Conservation (phyloP, 495 filamentous ascomycete genomes). For the Tuber calosporum region DNA sequence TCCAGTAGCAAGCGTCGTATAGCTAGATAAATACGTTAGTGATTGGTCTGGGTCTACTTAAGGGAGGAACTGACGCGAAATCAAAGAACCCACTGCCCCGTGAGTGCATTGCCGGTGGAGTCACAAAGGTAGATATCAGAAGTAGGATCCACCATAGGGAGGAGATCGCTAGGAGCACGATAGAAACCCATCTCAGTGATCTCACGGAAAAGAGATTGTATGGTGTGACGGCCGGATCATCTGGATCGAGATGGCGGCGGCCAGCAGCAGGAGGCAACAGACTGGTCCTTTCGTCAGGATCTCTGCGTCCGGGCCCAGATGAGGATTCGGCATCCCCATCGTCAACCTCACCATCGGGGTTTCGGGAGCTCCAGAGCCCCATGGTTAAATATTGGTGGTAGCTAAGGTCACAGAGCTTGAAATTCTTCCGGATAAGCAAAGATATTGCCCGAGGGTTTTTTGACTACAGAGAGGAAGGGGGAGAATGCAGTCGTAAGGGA, state of each 20-base stretch:
- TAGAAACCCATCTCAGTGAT: slow-evolving; percentile 62
- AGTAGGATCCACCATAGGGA: slow-evolving; percentile 89
- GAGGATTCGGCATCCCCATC: slow-evolving; percentile 33
- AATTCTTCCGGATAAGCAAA: background rate
- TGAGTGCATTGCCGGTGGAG: slow-evolving; percentile 72
- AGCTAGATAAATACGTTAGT: slow-evolving; percentile 42
- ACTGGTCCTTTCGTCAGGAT: slow-evolving; percentile 65
- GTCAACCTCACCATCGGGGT: slow-evolving; percentile 45
- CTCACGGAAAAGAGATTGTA: slow-evolving; percentile 92
- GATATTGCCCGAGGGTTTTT: background rate
- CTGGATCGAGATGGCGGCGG: slow-evolving; percentile 62
- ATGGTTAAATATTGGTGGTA: slow-evolving; percentile 12
- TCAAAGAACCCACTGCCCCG: slow-evolving; percentile 86
- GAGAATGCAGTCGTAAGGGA: background rate
- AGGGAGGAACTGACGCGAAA: slow-evolving; percentile 49
- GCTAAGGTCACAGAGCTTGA: background rate
- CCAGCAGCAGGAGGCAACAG: slow-evolving; percentile 57
- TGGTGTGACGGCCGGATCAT: slow-evolving; percentile 92
- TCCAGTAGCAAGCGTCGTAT: slow-evolving; percentile 62
- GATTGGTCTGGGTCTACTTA: background rate
- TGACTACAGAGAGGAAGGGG: background rate
- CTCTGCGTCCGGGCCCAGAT: slow-evolving; percentile 30
- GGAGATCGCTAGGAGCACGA: slow-evolving; percentile 63
- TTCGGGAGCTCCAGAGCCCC: slow-evolving; percentile 49
- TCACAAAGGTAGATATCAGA: slow-evolving; percentile 78